phyloP scores from a whole-genome alignment of 306 rosid species.

The Aeschynomene evenia region DNA sequence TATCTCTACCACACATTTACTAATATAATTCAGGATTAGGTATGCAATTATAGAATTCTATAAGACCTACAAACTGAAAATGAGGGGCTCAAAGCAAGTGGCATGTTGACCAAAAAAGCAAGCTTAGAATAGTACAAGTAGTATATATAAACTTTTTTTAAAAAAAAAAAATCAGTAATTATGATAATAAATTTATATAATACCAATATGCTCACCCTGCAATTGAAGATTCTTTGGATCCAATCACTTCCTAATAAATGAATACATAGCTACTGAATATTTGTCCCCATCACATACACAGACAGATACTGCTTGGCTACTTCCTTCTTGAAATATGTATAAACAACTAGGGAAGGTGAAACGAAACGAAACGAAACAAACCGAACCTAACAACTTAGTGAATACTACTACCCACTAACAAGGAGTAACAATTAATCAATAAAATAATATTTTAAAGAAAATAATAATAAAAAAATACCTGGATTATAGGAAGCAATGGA shows the following conservation, averaged over 20 bases:
- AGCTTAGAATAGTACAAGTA: neutral
- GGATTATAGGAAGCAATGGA: constrained; percentile 76
- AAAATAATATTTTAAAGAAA: neutral
- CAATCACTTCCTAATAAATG: neutral
- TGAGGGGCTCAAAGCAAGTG: neutral
- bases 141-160: neutral
- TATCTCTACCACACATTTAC: neutral
- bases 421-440: too few species aligned
- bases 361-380: constrained; percentile 18
- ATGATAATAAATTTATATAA: neutral
- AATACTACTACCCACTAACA: neutral
- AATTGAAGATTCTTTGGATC: constrained; percentile 6
- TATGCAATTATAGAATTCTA: neutral
- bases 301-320: neutral
- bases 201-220: neutral
- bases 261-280: neutral
- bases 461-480: constrained; percentile 39
- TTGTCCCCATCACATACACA: constrained; percentile 4
- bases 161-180: neutral
- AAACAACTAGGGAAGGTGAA: constrained; percentile 18
- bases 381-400: constrained; percentile 24
- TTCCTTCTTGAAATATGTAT: constrained; percentile 1
- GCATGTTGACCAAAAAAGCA: neutral
- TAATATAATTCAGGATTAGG: neutral
- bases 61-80: neutral